Base-by-base conservation (phyloP, 139 green algal genomes). In the Auxenochlorella protothecoides region DNA sequence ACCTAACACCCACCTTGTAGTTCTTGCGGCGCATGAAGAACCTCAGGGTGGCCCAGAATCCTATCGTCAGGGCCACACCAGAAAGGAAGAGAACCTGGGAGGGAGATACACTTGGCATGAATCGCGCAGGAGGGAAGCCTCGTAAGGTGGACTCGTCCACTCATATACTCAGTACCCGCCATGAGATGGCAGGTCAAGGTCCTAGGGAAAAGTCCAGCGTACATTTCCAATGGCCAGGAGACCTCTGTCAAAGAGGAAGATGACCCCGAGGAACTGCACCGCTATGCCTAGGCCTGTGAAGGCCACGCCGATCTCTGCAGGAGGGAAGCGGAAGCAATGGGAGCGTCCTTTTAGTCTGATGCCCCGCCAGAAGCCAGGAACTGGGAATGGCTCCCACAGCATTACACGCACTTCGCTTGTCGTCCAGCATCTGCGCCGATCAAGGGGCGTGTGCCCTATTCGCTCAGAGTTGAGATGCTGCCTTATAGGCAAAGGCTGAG, bases 151-250 rank as follows among this genome's bases (percentile, higher is more conserved):
- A 44, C 27, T 44, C 27, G 27, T 44, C 27, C 27, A 44, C 27
- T 1, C 27, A 44, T 44, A 44, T 44, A 44, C 27, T 44, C 27
- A 44, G 27, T 44, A 44, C 27, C 27, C 27, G 27, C 27, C 27
- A 44, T 44, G 27, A 44, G 27, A 44, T 44, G 27, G 27, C 27
- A 44, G 27, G 27, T 44, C 27, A 44, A 44, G 27, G 27, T 44
- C 27, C 27, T 44, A 44, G 27, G 27, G 27, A 44, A 44, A 0
- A 44, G 27, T 44, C 27, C 27, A 44, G 27, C 57, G 57, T 62
- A 98, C 91, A 68, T 98, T 99, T 5, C 94, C 94, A 89, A 99
- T 97, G 4, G 94, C 91, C 11, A 99, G 85, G 7, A 99, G 82
- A 0, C 90, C 92, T 56, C 86, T 88, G 75, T 99, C 94, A 78